These are phyloP conservation scores for Boletus smithii DNA, from an alignment of 1,284 basidiomycete species.

Conservation along the genomic window DNA sequence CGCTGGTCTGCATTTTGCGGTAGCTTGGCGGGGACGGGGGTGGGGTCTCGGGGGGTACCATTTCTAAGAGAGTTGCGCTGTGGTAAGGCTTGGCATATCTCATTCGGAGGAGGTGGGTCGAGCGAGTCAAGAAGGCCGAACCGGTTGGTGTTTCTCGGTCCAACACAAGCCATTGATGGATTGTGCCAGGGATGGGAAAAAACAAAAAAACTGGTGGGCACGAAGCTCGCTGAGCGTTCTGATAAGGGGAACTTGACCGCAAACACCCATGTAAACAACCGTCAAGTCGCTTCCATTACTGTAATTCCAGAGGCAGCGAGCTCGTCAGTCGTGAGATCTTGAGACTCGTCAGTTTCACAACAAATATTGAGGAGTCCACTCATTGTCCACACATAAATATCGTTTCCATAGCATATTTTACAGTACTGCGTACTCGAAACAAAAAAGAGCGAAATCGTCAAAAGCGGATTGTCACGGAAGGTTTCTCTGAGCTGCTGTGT, in stretches of 20 bases:
- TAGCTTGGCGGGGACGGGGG: not conserved
- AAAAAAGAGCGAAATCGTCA: too few species aligned
- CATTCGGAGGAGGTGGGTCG: not conserved
- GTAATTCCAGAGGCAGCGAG: too few species aligned
- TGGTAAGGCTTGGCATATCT: not conserved
- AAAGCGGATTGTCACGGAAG: too few species aligned
- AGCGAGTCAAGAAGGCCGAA: constrained; percentile 4
- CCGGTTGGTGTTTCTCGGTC: not conserved
- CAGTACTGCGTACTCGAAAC: not conserved
- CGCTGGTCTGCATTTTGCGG: constrained; percentile 1
- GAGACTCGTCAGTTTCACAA: too few species aligned
- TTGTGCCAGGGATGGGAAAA: constrained; percentile 7
- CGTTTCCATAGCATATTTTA: not conserved
- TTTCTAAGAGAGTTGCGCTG: constrained; percentile 1
- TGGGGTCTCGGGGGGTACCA: too few species aligned
- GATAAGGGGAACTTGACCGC: constrained; percentile 1
- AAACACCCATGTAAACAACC: constrained; percentile 18
- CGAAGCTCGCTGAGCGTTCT: not conserved
- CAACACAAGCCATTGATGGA: constrained; percentile 7
- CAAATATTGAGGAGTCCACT: too few species aligned
- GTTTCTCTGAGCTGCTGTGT: too few species aligned
- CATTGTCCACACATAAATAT: too few species aligned
- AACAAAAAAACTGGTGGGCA: not conserved
- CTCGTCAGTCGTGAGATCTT: too few species aligned
- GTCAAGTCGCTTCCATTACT: constrained; percentile 19